These are phyloP conservation scores for Cylindrotheca fusiformis DNA, from an alignment of 108 stramenopile species.

Conservation along the genomic window DNA sequence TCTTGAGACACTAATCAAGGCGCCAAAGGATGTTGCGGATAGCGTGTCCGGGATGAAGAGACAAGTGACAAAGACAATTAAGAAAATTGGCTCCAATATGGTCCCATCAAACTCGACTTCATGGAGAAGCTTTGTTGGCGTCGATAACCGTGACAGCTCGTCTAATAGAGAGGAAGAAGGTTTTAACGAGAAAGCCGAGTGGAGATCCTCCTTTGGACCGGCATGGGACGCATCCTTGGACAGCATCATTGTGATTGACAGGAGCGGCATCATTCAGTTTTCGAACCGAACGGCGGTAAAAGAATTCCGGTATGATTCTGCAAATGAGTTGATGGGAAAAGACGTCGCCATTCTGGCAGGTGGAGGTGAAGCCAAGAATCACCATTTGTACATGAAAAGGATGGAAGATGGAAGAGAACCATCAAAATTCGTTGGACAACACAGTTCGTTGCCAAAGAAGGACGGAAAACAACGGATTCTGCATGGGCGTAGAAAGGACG, in stretches of 20 bases:
- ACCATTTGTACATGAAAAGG: constrained; percentile 26
- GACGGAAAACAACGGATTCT: neutral
- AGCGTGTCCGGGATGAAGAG: neutral
- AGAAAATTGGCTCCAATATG: neutral
- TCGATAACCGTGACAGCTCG: neutral
- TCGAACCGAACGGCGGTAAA: constrained; percentile 16
- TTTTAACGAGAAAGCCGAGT: neutral
- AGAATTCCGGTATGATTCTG: constrained; percentile 23
- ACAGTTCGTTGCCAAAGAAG: neutral
- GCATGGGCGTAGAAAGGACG: neutral
- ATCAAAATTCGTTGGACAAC: neutral
- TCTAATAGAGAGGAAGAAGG: neutral
- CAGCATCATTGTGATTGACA: neutral
- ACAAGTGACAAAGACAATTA: neutral
- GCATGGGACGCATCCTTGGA: neutral
- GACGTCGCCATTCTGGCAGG: constrained; percentile 25
- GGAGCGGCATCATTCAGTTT: neutral
- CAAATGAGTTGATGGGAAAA: constrained; percentile 17
- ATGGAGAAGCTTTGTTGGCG: too few relatives aligned
- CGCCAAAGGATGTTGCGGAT: neutral
- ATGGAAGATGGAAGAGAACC: constrained; percentile 8
- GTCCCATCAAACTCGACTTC: neutral
- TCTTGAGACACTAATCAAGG: neutral
- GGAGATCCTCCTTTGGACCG: neutral
- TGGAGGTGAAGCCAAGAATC: constrained; percentile 8